A percentile compares a stretch with the other conserved stretches of the same genome.
Evolutionary conservation across 306 rosid genomes (phyloP).

Genomic region (Castanea crenata): DNA sequence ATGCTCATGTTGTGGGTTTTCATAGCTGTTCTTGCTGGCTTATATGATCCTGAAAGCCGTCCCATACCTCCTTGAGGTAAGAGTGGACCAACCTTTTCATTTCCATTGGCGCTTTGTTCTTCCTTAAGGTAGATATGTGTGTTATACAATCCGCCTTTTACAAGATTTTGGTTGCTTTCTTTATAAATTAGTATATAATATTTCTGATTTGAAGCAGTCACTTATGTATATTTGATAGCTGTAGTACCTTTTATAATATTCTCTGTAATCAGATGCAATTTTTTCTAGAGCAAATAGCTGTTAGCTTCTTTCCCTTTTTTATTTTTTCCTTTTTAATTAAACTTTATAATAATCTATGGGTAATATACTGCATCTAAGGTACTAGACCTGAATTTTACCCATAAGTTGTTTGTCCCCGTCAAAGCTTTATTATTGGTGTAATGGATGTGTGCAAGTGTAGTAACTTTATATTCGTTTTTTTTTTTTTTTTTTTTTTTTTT

Average conservation of each 20-base stretch:
- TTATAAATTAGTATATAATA: neutral
- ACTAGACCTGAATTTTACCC: too few species aligned
- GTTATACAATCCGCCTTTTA: neutral
- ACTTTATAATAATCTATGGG: too few species aligned
- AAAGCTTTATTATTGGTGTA: too few species aligned
- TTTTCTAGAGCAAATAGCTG: too few species aligned
- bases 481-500: too few species aligned
- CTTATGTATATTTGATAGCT: too few species aligned
- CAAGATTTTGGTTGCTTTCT: neutral
- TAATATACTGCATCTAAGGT: too few species aligned
- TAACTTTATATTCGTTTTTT: too few species aligned
- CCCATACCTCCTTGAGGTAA: slow-evolving; percentile 19
- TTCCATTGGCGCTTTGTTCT: neutral
- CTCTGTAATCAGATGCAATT: neutral
- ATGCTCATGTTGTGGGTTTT: slow-evolving; percentile 63
- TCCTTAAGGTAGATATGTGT: neutral
- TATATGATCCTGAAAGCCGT: slow-evolving; percentile 42
- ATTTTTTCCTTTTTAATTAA: too few species aligned
- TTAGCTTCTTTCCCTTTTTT: too few species aligned
- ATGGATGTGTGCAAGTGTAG: too few species aligned
- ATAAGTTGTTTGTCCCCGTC: too few species aligned
- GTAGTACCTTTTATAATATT: neutral
- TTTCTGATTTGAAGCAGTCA: neutral
- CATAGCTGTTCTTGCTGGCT: slow-evolving; percentile 59
- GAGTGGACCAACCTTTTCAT: neutral